phyloP scores from a whole-genome alignment of 805 yeast species.

The Yarrowia alimentaria region DNA sequence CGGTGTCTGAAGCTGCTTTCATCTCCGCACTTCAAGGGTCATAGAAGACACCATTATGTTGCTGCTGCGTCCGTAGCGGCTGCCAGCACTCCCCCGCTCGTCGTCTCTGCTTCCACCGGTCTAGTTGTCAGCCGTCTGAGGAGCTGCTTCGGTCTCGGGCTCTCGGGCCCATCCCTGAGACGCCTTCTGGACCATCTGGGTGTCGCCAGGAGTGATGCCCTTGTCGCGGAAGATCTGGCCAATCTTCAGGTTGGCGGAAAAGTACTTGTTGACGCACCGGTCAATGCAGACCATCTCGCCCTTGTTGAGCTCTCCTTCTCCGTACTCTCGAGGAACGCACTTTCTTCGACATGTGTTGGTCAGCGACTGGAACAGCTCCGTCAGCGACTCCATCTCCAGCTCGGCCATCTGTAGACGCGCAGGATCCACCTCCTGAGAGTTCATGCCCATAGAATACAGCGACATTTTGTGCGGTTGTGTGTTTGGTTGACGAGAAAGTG shows the following conservation, averaged over 20 bases:
- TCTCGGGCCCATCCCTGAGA: background rate
- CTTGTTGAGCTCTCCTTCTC: constrained; percentile 78
- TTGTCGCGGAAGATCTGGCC: constrained; percentile 35
- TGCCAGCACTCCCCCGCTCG: no score
- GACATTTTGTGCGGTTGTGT: constrained; percentile 36
- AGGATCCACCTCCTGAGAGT: constrained; percentile 38
- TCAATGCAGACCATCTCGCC: constrained; percentile 83
- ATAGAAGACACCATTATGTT: no score
- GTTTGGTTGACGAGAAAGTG: background rate
- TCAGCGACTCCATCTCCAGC: constrained; percentile 39
- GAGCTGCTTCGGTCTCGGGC: background rate
- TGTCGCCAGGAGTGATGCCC: constrained; percentile 28
- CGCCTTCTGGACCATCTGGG: constrained; percentile 27
- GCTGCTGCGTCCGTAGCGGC: no score
- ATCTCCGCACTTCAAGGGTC: no score
- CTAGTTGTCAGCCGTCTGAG: no score
- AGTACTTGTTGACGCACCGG: constrained; percentile 81
- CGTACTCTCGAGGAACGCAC: constrained; percentile 82
- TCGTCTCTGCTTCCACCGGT: no score
- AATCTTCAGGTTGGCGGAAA: constrained; percentile 57
- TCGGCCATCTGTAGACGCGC: constrained; percentile 39
- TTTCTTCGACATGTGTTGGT: constrained; percentile 64
- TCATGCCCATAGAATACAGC: constrained; percentile 38
- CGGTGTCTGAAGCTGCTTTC: no score
- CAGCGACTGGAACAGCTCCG: constrained; percentile 42